A percentile compares a stretch with the other conserved stretches of the same genome.
Evolutionary conservation across 345 rosid species (phyloP).

Genomic region (Syzygium grande): DNA sequence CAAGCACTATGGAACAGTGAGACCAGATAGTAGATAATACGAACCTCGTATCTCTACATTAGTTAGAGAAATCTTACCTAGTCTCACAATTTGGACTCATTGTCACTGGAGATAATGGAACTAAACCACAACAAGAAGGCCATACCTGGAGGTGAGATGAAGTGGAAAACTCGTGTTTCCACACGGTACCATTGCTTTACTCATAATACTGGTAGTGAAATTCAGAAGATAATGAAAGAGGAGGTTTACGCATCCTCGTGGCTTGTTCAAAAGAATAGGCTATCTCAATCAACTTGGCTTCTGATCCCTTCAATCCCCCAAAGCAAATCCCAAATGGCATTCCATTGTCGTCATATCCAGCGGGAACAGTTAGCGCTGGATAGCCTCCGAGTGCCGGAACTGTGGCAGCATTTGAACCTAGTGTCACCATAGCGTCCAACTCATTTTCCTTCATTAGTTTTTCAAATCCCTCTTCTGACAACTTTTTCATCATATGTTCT

Average conservation of each 20-base stretch:
- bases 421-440: slow-evolving; percentile 16
- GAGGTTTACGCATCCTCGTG: background rate
- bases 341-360: slow-evolving; percentile 9
- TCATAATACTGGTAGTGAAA: background rate
- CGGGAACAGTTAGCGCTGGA: slow-evolving; percentile 19
- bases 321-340: slow-evolving; percentile 28
- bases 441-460: slow-evolving; percentile 8
- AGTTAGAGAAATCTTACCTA: background rate
- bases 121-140: background rate
- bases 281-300: slow-evolving; percentile 30
- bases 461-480: slow-evolving; percentile 13
- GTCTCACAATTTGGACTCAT: background rate
- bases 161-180: background rate
- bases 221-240: background rate
- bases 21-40: background rate
- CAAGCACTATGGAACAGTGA: background rate
- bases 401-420: background rate
- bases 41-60: background rate
- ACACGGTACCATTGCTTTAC: background rate
- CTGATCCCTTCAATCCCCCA: slow-evolving; percentile 27
- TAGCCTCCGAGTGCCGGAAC: slow-evolving; percentile 15
- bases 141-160: background rate
- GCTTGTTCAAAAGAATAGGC: slow-evolving; percentile 25
- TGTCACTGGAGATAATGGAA: background rate
- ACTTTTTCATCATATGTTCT: background rate